Percentiles rank a stretch among this genome's conserved stretches.
phyloP scores from a whole-genome alignment of 805 yeast species.

The Lachancea kluyveri region DNA sequence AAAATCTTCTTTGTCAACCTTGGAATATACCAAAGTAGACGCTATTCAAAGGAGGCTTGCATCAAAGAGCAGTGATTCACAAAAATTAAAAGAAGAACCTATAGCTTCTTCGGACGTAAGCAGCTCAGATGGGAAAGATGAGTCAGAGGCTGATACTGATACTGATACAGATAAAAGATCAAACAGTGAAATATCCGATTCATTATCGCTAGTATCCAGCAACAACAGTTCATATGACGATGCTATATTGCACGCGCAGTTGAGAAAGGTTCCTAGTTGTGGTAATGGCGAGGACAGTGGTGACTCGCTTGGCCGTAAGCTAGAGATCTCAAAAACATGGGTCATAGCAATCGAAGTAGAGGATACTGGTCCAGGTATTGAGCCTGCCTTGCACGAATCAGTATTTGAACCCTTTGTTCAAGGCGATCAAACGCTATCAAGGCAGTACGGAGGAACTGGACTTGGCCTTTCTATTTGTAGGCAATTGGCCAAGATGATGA shows the following conservation, averaged over 20 bases:
- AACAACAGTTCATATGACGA: conserved; percentile 37
- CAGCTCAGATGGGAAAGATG: too few relatives aligned
- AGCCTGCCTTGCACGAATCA: conserved; percentile 67
- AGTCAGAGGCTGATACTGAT: background rate
- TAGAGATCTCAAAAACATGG: conserved; percentile 30
- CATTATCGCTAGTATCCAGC: conserved; percentile 16
- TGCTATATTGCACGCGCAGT: conserved; percentile 38
- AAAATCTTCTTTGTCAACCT: too few relatives aligned
- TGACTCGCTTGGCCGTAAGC: conserved; percentile 18
- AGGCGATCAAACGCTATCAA: conserved; percentile 89
- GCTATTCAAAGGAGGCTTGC: too few relatives aligned
- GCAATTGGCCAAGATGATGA: conserved; percentile 87
- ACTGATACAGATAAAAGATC: conserved; percentile 7
- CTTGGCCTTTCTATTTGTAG: conserved; percentile 84
- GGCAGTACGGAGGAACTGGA: conserved; percentile 95
- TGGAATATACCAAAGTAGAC: too few relatives aligned
- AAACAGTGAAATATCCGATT: conserved; percentile 13
- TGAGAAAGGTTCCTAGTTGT: conserved; percentile 24
- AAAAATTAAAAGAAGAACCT: too few relatives aligned
- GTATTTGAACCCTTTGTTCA: conserved; percentile 96
- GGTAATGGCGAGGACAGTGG: conserved; percentile 19
- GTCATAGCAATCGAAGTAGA: conserved; percentile 54
- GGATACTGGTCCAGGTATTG: conserved; percentile 95
- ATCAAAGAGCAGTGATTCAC: too few relatives aligned
- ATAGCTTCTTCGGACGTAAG: too few relatives aligned